phyloP scores from a whole-genome alignment of 805 yeast species.

The Wickerhamiella vanderwaltii region DNA sequence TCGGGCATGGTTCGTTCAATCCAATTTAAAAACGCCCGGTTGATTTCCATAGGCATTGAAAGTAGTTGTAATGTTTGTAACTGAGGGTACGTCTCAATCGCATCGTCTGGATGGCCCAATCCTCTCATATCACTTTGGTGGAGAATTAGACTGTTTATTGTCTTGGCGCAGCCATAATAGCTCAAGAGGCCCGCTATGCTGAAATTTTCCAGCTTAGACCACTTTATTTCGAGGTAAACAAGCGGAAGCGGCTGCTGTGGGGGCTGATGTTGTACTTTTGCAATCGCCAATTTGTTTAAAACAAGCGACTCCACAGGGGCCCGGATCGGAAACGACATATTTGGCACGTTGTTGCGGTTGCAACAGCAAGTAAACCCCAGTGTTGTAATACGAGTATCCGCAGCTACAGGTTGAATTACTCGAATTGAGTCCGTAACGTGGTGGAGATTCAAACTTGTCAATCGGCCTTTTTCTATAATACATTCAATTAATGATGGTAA shows the following conservation, averaged over 20 bases:
- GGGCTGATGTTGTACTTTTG: background rate
- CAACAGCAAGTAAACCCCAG: background rate
- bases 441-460: background rate
- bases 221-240: slow-evolving; percentile 7
- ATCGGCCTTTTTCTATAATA: background rate
- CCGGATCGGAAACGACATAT: background rate
- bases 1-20: background rate
- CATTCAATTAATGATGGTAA: background rate
- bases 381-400: background rate
- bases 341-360: background rate
- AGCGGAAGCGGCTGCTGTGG: slow-evolving; percentile 2
- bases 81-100: background rate
- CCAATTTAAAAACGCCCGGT: background rate
- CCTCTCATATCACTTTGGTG: background rate
- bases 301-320: background rate
- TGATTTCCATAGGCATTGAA: slow-evolving; percentile 2
- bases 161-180: background rate
- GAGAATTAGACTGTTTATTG: background rate
- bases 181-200: background rate
- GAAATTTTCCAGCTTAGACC: background rate
- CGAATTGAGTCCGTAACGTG: background rate
- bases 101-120: background rate
- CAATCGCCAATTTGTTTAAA: background rate
- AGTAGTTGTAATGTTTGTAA: background rate
- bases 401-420: background rate